Base-by-base conservation (phyloP, 1,139 yeast species). In the Saccharomyces pastorianus region DNA sequence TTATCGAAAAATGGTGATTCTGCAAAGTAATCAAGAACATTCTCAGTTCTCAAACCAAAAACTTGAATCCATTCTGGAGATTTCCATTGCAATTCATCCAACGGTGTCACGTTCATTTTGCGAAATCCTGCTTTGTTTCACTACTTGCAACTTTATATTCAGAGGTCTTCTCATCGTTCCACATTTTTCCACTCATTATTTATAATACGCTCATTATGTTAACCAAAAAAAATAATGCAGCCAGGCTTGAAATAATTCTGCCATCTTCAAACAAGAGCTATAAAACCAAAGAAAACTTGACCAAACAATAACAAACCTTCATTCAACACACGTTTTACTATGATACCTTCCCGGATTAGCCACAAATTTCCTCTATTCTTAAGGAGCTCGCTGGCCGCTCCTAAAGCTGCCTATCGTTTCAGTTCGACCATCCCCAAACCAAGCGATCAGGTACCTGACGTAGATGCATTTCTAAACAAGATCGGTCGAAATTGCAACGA, bases 41-140 rank as follows among this genome's bases (percentile, higher is more conserved):
- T 93, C 53, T 85, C 95, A 0, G 96, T 86, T 52, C 90, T 79
- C 27, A 93, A 79, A 0, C 96, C 96, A 66, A 85, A 82, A 56
- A 84, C 82, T 68, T 89, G 96, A 60, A 93, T 89, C 91, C 96
- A 93, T 70, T 93, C 99, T 0, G 99, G 99, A 6, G 95, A 86
- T 61, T 91, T 83, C 99, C 99, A 93, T 70, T 91, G 98, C 51
- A 93, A 78, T 67, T 93, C 98, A 67, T 91, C 97, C 50, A 89
- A 73, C 7, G 79, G 79, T 2, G 70, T 59, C 17, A 59, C 57
- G 62, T 61, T 62, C 46, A 5, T 47, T 26, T 13, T 11, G 9
- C 13, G 25, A 23, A 6, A 14, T 38, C 23, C 25, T 38, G 23
- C 5, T 38, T 8, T 34, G 20, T 23, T 11, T 25, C 4, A 27